phyloP scores from a whole-genome alignment of 2,329 filamentous ascomycete species.

The Magnaporthiopsis poae region DNA sequence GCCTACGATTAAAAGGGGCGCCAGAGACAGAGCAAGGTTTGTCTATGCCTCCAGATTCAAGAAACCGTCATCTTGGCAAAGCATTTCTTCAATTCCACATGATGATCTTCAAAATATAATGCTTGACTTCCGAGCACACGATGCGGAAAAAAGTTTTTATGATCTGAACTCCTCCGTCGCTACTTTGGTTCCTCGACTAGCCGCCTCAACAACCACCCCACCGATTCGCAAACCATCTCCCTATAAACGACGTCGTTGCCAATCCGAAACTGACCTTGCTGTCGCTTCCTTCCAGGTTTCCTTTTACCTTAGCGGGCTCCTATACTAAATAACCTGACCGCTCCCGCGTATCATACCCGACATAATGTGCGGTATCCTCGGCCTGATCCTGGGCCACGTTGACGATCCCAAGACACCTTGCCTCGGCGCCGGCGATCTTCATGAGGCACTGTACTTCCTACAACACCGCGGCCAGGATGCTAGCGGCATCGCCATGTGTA shows the following conservation, averaged over 20 bases:
- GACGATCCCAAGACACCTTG: conserved; percentile 20
- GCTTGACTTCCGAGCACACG: conserved; percentile 8
- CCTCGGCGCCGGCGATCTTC: conserved; percentile 53
- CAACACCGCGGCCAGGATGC: conserved; percentile 76
- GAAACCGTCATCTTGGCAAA: background rate
- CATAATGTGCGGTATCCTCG: conserved; percentile 55
- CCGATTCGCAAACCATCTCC: background rate
- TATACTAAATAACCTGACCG: background rate
- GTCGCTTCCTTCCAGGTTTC: background rate
- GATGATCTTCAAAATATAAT: conserved; percentile 8
- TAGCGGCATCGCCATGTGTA: conserved; percentile 68
- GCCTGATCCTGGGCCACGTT: conserved; percentile 48
- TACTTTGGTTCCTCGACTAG: background rate
- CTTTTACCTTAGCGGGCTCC: background rate
- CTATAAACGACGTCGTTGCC: background rate
- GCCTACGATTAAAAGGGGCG: too few relatives aligned
- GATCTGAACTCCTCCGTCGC: conserved; percentile 1
- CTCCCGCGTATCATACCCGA: background rate
- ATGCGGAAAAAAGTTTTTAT: conserved; percentile 5
- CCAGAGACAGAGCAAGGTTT: background rate
- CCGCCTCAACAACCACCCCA: background rate
- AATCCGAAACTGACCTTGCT: background rate
- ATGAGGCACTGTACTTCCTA: conserved; percentile 62
- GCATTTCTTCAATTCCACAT: background rate
- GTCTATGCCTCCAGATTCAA: background rate